A percentile compares a stretch with the other conserved stretches of the same genome.
Evolutionary conservation across 2,329 filamentous ascomycete species (phyloP).

Genomic region (Aspergillus terreus): DNA sequence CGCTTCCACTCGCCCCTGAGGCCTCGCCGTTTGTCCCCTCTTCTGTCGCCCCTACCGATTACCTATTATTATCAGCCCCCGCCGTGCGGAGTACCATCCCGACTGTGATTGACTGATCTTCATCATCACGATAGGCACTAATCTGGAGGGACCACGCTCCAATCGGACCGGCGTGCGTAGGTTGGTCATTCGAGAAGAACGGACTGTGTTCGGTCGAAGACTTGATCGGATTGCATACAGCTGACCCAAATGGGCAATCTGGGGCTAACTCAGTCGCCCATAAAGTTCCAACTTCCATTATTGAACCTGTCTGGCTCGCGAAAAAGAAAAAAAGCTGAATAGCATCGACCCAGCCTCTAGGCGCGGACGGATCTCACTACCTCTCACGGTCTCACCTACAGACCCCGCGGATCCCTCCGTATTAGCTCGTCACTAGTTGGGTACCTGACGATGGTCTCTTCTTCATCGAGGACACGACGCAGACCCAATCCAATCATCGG

Average conservation of each 20-base stretch:
- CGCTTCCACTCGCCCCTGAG: conserved; percentile 1
- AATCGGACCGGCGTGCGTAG: background rate
- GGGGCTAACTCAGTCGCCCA: background rate
- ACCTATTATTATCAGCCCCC: background rate
- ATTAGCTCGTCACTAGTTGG: too few relatives aligned
- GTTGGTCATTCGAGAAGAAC: background rate
- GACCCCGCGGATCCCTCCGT: too few relatives aligned
- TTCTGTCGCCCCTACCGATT: background rate
- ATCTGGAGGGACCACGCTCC: background rate
- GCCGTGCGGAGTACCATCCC: background rate
- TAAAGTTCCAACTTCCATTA: too few relatives aligned
- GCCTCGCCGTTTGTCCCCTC: background rate
- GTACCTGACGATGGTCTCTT: too few relatives aligned
- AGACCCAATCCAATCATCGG: too few relatives aligned
- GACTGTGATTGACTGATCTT: background rate
- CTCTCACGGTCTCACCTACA: too few relatives aligned
- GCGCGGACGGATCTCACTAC: too few relatives aligned
- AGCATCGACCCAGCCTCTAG: too few relatives aligned
- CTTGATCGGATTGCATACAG: background rate
- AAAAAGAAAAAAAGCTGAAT: too few relatives aligned
- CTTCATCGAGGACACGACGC: too few relatives aligned
- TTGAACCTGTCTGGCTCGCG: too few relatives aligned
- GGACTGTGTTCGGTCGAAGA: background rate
- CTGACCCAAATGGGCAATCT: background rate
- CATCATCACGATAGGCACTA: background rate